Conservation (phyloP, 148 eudicot genomes). For the Diospyros lotus region DNA sequence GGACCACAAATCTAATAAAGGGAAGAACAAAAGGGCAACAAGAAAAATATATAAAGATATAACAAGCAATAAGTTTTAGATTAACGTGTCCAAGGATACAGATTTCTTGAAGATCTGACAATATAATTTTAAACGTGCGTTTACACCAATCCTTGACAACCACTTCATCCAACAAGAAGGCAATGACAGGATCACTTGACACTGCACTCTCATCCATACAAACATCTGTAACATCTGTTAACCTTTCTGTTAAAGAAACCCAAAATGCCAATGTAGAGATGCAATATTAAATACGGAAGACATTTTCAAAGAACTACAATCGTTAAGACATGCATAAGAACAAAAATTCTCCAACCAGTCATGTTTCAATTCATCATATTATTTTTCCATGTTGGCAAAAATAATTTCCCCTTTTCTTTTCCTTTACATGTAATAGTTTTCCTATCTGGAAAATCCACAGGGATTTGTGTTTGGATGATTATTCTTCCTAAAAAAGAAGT, state of each 20-base stretch:
- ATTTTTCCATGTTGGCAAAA: not conserved
- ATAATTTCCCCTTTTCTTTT: not conserved
- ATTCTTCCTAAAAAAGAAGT: not conserved
- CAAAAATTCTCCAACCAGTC: not conserved
- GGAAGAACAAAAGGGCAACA: not conserved
- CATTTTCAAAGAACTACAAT: not conserved
- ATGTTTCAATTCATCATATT: not conserved
- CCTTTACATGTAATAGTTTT: not conserved
- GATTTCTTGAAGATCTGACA: slow-evolving; percentile 50
- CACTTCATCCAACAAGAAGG: slow-evolving; percentile 93
- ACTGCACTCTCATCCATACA: slow-evolving; percentile 99
- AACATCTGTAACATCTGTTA: slow-evolving; percentile 89
- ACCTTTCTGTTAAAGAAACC: slow-evolving; percentile 49
- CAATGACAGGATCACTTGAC: slow-evolving; percentile 92
- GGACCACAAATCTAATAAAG: slow-evolving; percentile 15
- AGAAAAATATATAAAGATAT: not conserved
- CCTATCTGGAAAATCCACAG: not conserved
- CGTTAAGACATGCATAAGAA: not conserved
- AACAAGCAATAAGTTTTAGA: not conserved
- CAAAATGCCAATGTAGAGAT: slow-evolving; percentile 10
- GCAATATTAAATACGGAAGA: not conserved
- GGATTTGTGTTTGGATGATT: not conserved
- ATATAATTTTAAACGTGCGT: slow-evolving; percentile 54
- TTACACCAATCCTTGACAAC: slow-evolving; percentile 99
- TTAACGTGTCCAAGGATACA: slow-evolving; percentile 57